Conservation (phyloP, 192 early-diverging fungal species). For the Chytriomyces hyalinus region DNA sequence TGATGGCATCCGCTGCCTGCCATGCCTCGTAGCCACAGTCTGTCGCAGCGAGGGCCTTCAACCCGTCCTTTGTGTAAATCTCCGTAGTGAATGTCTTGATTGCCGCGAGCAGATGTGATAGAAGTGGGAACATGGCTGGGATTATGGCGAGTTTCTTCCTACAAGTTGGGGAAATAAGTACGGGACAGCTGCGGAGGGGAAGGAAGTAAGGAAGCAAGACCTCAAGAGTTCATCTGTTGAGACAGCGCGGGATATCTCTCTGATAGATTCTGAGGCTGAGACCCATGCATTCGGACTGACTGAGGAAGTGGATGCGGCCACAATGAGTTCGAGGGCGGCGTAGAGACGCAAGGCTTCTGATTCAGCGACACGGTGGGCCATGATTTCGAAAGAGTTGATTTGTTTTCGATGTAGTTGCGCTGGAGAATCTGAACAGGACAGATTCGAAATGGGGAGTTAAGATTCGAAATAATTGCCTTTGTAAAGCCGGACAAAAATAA, state of each 20-base stretch:
- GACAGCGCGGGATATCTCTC: constrained; percentile 3
- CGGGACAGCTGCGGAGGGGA: too few relatives aligned
- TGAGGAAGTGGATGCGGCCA: not conserved
- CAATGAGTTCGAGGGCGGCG: constrained; percentile 7
- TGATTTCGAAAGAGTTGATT: too few relatives aligned
- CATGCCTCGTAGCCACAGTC: constrained; percentile 14
- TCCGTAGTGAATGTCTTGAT: not conserved
- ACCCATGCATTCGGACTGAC: not conserved
- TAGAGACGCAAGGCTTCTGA: constrained; percentile 20
- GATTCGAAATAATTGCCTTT: too few relatives aligned
- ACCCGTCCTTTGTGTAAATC: not conserved
- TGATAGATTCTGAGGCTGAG: not conserved
- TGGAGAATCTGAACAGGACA: too few relatives aligned
- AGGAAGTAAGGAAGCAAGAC: not conserved
- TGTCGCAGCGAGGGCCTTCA: not conserved
- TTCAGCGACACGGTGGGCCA: not conserved
- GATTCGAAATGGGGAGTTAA: too few relatives aligned
- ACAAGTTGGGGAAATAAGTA: not conserved
- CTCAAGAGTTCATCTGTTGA: not conserved
- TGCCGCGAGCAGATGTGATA: not conserved
- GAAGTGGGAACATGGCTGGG: constrained; percentile 20
- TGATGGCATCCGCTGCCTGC: not conserved
- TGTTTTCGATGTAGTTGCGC: too few relatives aligned
- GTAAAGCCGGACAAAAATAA: too few relatives aligned
- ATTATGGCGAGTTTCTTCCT: constrained; percentile 30